phyloP scores from a whole-genome alignment of 352 stramenopile genomes.

The Globisporangium iwayamae region DNA sequence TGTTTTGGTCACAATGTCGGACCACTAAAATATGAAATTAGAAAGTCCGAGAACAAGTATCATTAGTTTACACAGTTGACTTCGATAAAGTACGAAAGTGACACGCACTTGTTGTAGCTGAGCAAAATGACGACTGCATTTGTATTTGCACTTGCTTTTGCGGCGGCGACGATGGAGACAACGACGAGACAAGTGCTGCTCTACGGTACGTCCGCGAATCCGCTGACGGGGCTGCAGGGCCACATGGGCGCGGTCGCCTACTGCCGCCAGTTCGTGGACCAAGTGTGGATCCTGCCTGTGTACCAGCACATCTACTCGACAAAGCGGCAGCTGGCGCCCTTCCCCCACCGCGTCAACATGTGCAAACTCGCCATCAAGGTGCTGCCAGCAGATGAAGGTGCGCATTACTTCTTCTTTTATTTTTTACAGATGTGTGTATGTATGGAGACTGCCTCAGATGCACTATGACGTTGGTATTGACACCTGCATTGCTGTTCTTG shows the following conservation, averaged over 20 bases:
- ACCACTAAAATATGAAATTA: too few relatives aligned
- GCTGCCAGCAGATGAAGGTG: constrained; percentile 20
- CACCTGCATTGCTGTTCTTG: not conserved
- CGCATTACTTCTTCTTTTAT: not conserved
- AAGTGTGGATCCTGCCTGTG: constrained; percentile 88
- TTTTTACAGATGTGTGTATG: too few relatives aligned
- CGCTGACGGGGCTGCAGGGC: constrained; percentile 56
- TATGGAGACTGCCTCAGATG: not conserved
- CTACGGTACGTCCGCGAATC: constrained; percentile 85
- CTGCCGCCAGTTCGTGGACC: constrained; percentile 62
- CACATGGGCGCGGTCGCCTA: constrained; percentile 81
- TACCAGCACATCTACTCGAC: constrained; percentile 86
- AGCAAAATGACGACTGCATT: not conserved
- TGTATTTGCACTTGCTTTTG: not conserved
- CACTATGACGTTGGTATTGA: not conserved
- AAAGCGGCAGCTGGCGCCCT: constrained; percentile 74
- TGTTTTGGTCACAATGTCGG: too few relatives aligned
- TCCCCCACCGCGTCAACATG: constrained; percentile 73
- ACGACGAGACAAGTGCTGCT: constrained; percentile 55
- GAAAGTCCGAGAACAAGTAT: too few relatives aligned
- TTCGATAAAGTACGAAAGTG: too few relatives aligned
- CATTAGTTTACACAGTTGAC: too few relatives aligned
- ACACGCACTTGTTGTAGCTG: too few relatives aligned
- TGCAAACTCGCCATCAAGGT: constrained; percentile 51
- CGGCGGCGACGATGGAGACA: constrained; percentile 3